phyloP scores from a whole-genome alignment of 2,329 filamentous ascomycete species.

The Penicillium psychrosexuale region DNA sequence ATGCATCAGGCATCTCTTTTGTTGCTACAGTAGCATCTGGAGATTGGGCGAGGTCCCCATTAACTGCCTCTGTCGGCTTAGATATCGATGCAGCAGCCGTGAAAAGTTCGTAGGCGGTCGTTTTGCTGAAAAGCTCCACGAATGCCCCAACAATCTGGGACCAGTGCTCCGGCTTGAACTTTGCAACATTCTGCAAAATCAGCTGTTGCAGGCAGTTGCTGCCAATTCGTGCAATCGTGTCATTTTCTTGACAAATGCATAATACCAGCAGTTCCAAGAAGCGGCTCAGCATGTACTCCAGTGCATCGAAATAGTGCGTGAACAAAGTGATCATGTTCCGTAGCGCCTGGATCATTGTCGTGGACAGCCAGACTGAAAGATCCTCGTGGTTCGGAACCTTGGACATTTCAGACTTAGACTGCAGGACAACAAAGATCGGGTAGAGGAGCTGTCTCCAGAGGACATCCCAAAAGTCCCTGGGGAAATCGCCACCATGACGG shows the following conservation, averaged over 20 bases:
- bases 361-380: constrained; percentile 96
- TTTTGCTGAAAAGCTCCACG: constrained; percentile 90
- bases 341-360: constrained; percentile 97
- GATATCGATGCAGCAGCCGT: constrained; percentile 65
- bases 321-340: constrained; percentile 98
- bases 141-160: constrained; percentile 91
- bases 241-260: constrained; percentile 98
- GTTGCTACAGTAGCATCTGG: constrained; percentile 22
- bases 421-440: constrained; percentile 96
- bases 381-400: constrained; percentile 96
- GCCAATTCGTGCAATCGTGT: constrained; percentile 95
- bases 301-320: constrained; percentile 93
- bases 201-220: constrained; percentile 97
- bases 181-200: constrained; percentile 92
- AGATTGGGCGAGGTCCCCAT: constrained; percentile 24
- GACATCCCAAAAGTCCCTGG: constrained; percentile 95
- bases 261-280: constrained; percentile 91
- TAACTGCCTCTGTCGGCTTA: constrained; percentile 32
- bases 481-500: constrained; percentile 85
- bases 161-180: constrained; percentile 87
- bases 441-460: constrained; percentile 95
- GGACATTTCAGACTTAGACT: constrained; percentile 92
- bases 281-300: constrained; percentile 98
- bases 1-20: constrained; percentile 22
- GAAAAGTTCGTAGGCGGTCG: constrained; percentile 92